These are phyloP conservation scores for Tetrahymena borealis DNA, from an alignment of 73 alveolate genomes.

Conservation along the genomic window DNA sequence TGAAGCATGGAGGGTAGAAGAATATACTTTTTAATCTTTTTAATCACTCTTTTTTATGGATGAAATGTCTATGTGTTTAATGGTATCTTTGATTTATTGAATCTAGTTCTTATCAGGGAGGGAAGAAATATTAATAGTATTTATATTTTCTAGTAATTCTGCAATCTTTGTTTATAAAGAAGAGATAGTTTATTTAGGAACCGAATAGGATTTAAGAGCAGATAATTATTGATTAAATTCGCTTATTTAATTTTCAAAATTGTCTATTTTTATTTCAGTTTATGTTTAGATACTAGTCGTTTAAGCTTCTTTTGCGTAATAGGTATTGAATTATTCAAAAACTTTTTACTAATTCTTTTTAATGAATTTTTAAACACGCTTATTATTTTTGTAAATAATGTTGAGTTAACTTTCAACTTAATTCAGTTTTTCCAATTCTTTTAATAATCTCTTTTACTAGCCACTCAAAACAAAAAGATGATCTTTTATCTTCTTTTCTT, in stretches of 20 bases:
- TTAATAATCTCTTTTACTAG: background rate
- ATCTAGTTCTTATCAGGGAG: background rate
- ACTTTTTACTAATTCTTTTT: background rate
- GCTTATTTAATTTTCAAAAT: background rate
- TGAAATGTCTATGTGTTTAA: background rate
- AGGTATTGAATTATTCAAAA: background rate
- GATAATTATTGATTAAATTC: background rate
- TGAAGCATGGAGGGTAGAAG: background rate
- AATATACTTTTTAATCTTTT: background rate
- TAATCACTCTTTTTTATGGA: background rate
- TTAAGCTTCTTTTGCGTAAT: background rate
- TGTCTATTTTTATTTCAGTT: background rate
- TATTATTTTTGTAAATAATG: background rate
- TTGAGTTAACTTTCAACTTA: background rate
- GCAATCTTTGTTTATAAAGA: background rate
- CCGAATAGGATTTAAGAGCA: background rate
- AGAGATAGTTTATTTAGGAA: background rate
- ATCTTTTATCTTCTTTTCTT: background rate
- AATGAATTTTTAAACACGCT: background rate
- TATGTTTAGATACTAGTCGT: background rate
- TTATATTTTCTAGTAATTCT: background rate
- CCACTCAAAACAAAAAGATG: background rate
- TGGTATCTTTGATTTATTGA: background rate
- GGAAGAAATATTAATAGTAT: background rate
- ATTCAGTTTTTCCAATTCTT: background rate